Evolutionary conservation across 2,329 filamentous ascomycete genomes (phyloP).

Genomic region (Aspergillus eucalypticola): DNA sequence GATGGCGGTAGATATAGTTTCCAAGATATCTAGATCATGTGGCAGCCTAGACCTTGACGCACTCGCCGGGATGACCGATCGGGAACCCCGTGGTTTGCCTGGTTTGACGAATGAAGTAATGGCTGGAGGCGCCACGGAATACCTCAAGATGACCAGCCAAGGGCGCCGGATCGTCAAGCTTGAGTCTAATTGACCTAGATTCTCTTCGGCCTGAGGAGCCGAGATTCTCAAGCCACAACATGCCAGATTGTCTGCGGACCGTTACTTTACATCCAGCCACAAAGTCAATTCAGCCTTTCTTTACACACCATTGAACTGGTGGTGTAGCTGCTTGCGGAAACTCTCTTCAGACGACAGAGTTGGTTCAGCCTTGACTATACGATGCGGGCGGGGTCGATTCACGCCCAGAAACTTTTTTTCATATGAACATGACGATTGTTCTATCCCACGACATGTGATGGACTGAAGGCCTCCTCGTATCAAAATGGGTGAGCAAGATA

Average conservation of each 20-base stretch:
- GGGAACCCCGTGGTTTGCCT: neutral
- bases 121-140: neutral
- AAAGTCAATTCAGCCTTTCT: neutral
- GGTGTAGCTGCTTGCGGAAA: neutral
- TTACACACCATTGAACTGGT: neutral
- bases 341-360: neutral
- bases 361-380: neutral
- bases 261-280: neutral
- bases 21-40: neutral
- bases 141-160: neutral
- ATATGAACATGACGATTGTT: neutral
- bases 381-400: neutral
- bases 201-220: neutral
- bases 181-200: neutral
- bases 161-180: neutral
- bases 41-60: neutral
- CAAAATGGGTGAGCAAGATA: neutral
- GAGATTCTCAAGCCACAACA: neutral
- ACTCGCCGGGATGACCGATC: neutral
- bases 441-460: neutral
- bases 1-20: neutral
- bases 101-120: neutral
- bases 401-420: neutral
- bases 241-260: neutral
- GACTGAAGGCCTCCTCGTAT: neutral